These are phyloP conservation scores for Russula lepida DNA, from an alignment of 768 basidiomycete genomes.

Conservation along the genomic window DNA sequence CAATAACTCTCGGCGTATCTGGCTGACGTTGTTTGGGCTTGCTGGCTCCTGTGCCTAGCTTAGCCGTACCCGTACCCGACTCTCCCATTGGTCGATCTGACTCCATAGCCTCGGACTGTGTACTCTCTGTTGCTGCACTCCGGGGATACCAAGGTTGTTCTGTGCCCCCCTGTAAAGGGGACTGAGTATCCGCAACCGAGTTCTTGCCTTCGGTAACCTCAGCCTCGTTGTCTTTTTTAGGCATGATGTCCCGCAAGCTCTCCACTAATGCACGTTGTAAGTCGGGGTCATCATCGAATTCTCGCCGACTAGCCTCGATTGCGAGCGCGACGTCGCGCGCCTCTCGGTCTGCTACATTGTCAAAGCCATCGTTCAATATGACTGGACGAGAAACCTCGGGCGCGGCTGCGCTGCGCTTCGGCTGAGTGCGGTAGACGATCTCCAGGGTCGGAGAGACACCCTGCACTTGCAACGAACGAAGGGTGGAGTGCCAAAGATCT, in stretches of 20 bases:
- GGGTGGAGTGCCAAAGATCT: conserved; percentile 27
- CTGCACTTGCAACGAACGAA: conserved; percentile 23
- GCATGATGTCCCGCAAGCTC: conserved; percentile 19
- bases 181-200: neutral
- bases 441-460: conserved; percentile 37
- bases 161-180: neutral
- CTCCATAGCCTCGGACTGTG: conserved; percentile 5
- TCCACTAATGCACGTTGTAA: conserved; percentile 22
- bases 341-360: conserved; percentile 26
- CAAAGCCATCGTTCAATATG: neutral
- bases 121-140: conserved; percentile 22
- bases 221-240: neutral
- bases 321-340: conserved; percentile 38
- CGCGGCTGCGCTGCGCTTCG: neutral
- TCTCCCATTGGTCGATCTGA: neutral
- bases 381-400: neutral
- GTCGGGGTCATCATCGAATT: conserved; percentile 19
- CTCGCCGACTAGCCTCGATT: conserved; percentile 39
- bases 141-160: conserved; percentile 27
- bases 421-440: conserved; percentile 41
- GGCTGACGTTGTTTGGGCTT: neutral
- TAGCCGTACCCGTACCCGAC: neutral
- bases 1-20: conserved; percentile 43
- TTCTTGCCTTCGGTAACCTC: neutral
- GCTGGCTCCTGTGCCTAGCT: neutral